These are phyloP conservation scores for Glycyrrhiza uralensis DNA, from an alignment of 306 rosid genomes.

Conservation along the genomic window DNA sequence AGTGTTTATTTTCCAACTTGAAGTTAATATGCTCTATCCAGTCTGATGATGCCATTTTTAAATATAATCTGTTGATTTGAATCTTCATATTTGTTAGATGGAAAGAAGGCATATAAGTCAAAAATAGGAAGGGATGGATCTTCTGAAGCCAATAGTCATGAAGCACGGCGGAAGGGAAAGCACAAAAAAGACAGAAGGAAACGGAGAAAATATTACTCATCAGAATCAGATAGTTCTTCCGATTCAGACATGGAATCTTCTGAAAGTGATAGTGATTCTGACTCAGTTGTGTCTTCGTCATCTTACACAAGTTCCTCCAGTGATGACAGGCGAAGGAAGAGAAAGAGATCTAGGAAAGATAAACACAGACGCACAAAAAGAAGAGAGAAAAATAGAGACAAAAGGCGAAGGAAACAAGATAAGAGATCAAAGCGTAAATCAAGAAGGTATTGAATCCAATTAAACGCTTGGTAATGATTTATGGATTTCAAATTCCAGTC, in stretches of 20 bases:
- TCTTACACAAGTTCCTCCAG: slow-evolving; percentile 73
- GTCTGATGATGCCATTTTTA: not conserved
- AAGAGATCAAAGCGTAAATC: slow-evolving; percentile 68
- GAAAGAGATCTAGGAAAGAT: slow-evolving; percentile 75
- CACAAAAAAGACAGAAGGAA: slow-evolving; percentile 66
- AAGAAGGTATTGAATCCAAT: slow-evolving; percentile 51
- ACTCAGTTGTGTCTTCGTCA: slow-evolving; percentile 66
- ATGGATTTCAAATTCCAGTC: not conserved
- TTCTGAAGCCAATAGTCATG: slow-evolving; percentile 54
- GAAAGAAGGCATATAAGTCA: slow-evolving; percentile 44
- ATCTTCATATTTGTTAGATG: slow-evolving; percentile 42
- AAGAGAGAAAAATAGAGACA: slow-evolving; percentile 68
- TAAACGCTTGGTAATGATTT: not conserved
- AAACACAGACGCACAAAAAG: slow-evolving; percentile 59
- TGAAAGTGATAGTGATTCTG: slow-evolving; percentile 80
- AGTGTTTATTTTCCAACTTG: not conserved
- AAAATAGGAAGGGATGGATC: slow-evolving; percentile 51
- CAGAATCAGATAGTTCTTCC: slow-evolving; percentile 70
- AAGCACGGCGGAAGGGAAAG: slow-evolving; percentile 54
- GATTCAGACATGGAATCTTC: slow-evolving; percentile 78
- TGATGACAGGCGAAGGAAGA: slow-evolving; percentile 75
- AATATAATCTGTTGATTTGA: slow-evolving; percentile 1
- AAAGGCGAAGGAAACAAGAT: slow-evolving; percentile 54
- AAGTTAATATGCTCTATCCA: not conserved
- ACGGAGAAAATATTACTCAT: slow-evolving; percentile 64